Evolutionary conservation across 768 basidiomycete genomes (phyloP), one percentile per base, ranked within the genome.

Genomic region (Pleurotus salmoneostramineus): DNA sequence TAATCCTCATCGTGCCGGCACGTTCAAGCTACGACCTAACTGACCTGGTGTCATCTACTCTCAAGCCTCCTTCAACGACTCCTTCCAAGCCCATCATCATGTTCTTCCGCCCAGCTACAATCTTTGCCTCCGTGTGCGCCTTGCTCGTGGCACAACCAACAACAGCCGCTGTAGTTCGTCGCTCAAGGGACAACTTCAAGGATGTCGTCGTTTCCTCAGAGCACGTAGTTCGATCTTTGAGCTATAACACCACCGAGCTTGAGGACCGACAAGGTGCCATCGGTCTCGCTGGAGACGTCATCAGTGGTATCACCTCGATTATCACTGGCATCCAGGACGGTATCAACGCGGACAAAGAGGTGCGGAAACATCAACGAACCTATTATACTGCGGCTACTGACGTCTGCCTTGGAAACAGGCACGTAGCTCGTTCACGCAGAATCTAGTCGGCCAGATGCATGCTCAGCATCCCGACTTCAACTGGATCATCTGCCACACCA

Each of bases 401-500:
- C 33, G 21, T 42, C 11, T 27, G 11, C 36, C 37, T 40, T 40
- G 37, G n/a, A 6, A 15, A 5, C 35, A 55, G 52, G 52, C 52
- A 17, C 52, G 52, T 6, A 55, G 52, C 40, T 10, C 6, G 52
- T 55, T 55, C 21, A 55, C 52, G 21, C 27, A 44, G 5, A 40
- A 55, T 32, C 52, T 55, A 4, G 40, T 55, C 5, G 52, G 52
- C 27, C 31, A 43, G 40, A 44, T 60, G 44, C 46, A 34, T 15
- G 35, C 27, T 5, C 37, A 46, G 7, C 45, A 50, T 32, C 46
- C 46, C n/a, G 31, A 60, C 12, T 60, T 57, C 40, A 60, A 60
- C 37, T 60, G 59, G 59, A 51, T 60, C 27, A 57, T 57, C 4
- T 57, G 56, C 48, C 59, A 60, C 34, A 40, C 59, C 12, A 49